Evolutionary conservation across 352 stramenopile genomes (phyloP).

Genomic region (Phytophthora cryptogea): DNA sequence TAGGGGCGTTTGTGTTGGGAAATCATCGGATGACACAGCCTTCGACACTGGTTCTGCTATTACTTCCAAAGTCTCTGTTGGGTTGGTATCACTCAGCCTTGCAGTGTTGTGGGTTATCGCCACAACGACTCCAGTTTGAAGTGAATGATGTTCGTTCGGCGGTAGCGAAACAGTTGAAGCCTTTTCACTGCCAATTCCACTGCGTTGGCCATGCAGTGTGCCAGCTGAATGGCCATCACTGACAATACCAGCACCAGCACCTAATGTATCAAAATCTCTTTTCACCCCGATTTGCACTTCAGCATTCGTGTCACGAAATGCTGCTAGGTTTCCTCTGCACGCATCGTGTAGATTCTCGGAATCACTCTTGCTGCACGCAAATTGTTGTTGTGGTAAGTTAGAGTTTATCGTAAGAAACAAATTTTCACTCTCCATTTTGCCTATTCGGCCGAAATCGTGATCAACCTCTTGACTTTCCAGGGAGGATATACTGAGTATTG

Average conservation of each 20-base stretch:
- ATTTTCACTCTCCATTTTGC: no score
- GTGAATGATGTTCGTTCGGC: background rate
- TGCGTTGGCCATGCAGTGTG: background rate
- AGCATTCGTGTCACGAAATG: background rate
- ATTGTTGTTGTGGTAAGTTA: background rate
- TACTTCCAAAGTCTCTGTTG: background rate
- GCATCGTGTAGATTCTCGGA: background rate
- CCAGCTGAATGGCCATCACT: background rate
- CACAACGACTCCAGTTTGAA: background rate
- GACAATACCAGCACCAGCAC: background rate
- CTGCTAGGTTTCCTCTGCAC: background rate
- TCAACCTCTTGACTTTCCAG: no score
- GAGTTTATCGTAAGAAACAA: no score
- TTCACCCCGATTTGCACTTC: background rate
- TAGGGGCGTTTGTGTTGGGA: background rate
- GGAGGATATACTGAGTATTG: no score
- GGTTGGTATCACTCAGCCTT: background rate
- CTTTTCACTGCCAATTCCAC: background rate
- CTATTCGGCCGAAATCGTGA: no score
- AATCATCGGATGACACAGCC: background rate
- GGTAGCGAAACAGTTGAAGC: background rate
- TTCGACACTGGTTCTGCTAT: background rate
- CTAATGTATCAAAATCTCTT: background rate
- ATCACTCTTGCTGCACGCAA: background rate
- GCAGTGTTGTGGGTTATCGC: background rate